A percentile compares a stretch with the other conserved stretches of the same genome.
These are phyloP conservation scores for Ceratobasidium papillatum DNA, from an alignment of 1,284 basidiomycete genomes.

Conservation along the genomic window DNA sequence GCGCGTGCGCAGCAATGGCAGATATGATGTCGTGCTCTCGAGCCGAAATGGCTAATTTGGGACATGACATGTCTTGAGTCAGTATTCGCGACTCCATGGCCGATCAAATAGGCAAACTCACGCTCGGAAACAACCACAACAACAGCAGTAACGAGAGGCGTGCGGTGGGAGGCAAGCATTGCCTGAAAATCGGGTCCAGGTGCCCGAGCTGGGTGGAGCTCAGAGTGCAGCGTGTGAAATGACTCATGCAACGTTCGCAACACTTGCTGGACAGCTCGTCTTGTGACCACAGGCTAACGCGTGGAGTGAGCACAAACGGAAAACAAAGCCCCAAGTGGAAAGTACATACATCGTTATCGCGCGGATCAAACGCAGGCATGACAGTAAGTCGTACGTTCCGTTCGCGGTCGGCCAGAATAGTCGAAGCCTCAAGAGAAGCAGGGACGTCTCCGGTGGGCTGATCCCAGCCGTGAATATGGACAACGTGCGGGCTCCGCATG, in stretches of 20 bases:
- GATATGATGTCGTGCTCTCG: constrained; percentile 39
- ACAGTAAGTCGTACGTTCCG: constrained; percentile 34
- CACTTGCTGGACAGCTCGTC: constrained; percentile 17
- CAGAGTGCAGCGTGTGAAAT: constrained; percentile 36
- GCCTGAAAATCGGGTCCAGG: constrained; percentile 36
- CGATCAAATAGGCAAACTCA: constrained; percentile 10
- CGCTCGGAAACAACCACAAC: constrained; percentile 40
- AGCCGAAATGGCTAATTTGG: constrained; percentile 39
- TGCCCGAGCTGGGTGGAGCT: constrained; percentile 33
- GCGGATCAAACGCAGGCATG: constrained; percentile 22
- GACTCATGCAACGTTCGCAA: constrained; percentile 33
- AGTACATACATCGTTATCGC: constrained; percentile 38
- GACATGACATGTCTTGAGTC: background rate
- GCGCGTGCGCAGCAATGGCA: constrained; percentile 40
- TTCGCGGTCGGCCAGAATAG: constrained; percentile 35
- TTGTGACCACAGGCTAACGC: constrained; percentile 1
- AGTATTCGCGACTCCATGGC: constrained; percentile 5
- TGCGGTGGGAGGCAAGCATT: constrained; percentile 39
- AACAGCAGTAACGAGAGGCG: constrained; percentile 42
- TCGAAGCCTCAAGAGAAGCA: constrained; percentile 37
- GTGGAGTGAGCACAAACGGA: background rate
- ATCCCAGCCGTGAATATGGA: constrained; percentile 38
- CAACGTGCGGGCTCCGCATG: constrained; percentile 35
- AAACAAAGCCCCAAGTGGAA: background rate
- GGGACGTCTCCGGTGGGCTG: constrained; percentile 28